phyloP scores from a whole-genome alignment of 257 asterid species.

The Fraxinus pennsylvanica region DNA sequence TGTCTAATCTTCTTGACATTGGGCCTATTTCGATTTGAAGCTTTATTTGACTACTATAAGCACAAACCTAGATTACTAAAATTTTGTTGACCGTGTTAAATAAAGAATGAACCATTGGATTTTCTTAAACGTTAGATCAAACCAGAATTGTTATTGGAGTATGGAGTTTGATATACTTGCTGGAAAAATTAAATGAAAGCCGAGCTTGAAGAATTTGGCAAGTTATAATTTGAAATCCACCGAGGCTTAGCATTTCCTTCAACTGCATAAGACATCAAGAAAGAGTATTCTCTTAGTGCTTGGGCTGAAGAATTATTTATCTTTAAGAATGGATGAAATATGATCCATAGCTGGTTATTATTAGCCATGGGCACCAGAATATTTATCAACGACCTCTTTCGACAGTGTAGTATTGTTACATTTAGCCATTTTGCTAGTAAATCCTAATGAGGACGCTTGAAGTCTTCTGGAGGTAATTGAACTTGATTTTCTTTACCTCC shows the following conservation, averaged over 20 bases:
- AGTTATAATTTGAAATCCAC: not conserved
- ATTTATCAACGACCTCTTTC: not conserved
- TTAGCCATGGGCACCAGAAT: not conserved
- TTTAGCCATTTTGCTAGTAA: not conserved
- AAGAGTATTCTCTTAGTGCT: not conserved
- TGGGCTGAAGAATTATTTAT: not conserved
- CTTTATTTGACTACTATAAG: not conserved
- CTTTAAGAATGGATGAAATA: not conserved
- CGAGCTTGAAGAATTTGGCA: not conserved
- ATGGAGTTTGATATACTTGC: not conserved
- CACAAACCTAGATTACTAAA: not conserved
- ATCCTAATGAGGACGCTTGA: not conserved
- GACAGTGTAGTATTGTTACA: not conserved
- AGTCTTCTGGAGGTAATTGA: not conserved
- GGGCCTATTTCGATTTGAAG: not conserved
- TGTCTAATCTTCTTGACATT: not conserved
- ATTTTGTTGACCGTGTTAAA: not conserved
- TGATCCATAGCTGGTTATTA: not conserved
- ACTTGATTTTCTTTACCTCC: not conserved
- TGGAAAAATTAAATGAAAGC: not conserved
- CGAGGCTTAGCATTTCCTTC: not conserved
- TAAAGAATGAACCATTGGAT: not conserved
- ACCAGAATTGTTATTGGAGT: not conserved
- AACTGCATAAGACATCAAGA: not conserved
- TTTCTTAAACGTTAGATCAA: not conserved